These are phyloP conservation scores for Pseudogymnoascus sp. DNA, from an alignment of 2,329 filamentous ascomycete genomes.

Conservation along the genomic window DNA sequence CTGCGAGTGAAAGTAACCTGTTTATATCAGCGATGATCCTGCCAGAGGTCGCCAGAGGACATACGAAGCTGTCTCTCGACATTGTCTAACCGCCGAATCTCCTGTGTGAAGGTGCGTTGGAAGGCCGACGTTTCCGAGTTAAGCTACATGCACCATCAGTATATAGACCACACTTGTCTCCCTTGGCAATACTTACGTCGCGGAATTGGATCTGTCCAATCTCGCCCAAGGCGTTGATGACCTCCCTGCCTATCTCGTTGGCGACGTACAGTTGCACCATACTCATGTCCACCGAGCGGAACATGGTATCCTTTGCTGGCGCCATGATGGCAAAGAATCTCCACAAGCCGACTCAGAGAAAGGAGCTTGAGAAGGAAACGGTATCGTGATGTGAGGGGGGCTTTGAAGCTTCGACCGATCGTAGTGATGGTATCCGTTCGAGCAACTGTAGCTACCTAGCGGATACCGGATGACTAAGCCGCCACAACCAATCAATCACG, in stretches of 20 bases:
- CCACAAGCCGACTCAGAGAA: conserved; percentile 8
- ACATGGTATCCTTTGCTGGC: conserved; percentile 78
- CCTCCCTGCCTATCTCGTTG: conserved; percentile 97
- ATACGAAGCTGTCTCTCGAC: conserved; percentile 93
- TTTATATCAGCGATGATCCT: conserved; percentile 4
- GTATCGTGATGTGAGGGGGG: not conserved
- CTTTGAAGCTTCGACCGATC: not conserved
- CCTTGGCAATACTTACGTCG: conserved; percentile 55
- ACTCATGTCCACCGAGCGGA: conserved; percentile 99
- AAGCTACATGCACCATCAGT: conserved; percentile 50
- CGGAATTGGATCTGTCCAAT: conserved; percentile 94
- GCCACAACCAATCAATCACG: conserved; percentile 7
- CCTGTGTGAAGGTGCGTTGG: conserved; percentile 93
- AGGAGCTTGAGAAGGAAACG: conserved; percentile 2
- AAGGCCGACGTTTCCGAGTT: conserved; percentile 91
- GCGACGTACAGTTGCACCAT: conserved; percentile 99
- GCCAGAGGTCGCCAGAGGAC: conserved; percentile 31
- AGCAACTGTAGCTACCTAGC: conserved; percentile 10
- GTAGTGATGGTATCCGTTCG: conserved; percentile 5
- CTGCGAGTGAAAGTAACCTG: conserved; percentile 88
- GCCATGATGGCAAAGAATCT: conserved; percentile 43
- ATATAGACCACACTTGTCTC: conserved; percentile 16
- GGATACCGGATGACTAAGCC: conserved; percentile 3
- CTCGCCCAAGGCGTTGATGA: conserved; percentile 92
- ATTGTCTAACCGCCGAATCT: conserved; percentile 95